Conservation (phyloP, 371 early-diverging fungal genomes). For the Mucor saturninus region DNA sequence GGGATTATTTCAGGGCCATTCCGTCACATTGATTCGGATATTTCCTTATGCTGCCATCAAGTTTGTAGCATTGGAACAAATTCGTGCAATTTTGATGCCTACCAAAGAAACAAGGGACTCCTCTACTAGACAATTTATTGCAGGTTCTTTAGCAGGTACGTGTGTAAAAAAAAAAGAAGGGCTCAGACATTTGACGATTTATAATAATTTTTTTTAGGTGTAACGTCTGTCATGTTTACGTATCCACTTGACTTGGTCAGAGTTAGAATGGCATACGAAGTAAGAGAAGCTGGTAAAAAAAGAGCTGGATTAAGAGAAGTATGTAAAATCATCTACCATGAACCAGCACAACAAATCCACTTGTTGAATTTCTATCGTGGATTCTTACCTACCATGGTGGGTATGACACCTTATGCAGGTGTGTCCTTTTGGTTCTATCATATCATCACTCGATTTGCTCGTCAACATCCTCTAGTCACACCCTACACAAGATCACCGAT, state of each 20-base stretch:
- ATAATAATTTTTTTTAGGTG: slow-evolving; percentile 53
- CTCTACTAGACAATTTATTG: slow-evolving; percentile 59
- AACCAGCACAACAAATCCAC: slow-evolving; percentile 33
- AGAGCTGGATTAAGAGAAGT: slow-evolving; percentile 28
- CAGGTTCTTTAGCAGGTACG: slow-evolving; percentile 80
- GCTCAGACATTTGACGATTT: slow-evolving; percentile 3
- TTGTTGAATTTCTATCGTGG: slow-evolving; percentile 87
- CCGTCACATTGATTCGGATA: slow-evolving; percentile 85
- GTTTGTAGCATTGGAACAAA: slow-evolving; percentile 89
- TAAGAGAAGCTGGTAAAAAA: slow-evolving; percentile 18
- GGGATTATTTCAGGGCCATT: slow-evolving; percentile 92
- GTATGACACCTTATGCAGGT: slow-evolving; percentile 95
- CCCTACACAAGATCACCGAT: slow-evolving; percentile 32
- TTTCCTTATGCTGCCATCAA: slow-evolving; percentile 95
- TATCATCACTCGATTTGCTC: slow-evolving; percentile 56
- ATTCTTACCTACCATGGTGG: slow-evolving; percentile 79
- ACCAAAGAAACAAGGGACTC: slow-evolving; percentile 53
- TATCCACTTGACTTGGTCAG: slow-evolving; percentile 92
- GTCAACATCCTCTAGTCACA: slow-evolving; percentile 39
- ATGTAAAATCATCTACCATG: slow-evolving; percentile 50
- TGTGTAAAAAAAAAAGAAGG: slow-evolving; percentile 41
- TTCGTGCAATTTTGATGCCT: slow-evolving; percentile 66
- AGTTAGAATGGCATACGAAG: slow-evolving; percentile 88
- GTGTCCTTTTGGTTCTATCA: slow-evolving; percentile 81
- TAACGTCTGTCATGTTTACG: slow-evolving; percentile 81